A percentile compares a stretch with the other conserved stretches of the same genome.
phyloP scores from a whole-genome alignment of 2,329 filamentous ascomycete species.

The Penicillium sp. region DNA sequence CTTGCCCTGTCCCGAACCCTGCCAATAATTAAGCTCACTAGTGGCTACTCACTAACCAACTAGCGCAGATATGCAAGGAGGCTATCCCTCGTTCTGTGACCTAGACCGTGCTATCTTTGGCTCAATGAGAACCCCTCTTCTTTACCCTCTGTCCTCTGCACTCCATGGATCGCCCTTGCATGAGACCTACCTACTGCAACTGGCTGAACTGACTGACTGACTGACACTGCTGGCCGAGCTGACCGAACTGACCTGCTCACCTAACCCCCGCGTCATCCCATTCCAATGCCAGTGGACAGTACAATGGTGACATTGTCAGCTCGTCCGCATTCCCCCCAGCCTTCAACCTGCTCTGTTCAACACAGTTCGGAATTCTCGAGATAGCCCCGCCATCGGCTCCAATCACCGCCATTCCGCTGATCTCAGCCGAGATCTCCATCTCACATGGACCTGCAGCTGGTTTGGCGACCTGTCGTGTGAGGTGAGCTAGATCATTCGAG shows the following conservation, averaged over 20 bases:
- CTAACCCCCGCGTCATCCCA: background rate
- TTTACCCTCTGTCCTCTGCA: no score
- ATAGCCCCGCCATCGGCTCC: background rate
- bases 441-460: background rate
- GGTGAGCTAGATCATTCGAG: background rate
- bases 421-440: background rate
- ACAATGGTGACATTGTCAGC: background rate
- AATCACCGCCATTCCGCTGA: background rate
- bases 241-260: background rate
- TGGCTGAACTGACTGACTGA: no score
- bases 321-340: background rate
- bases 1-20: background rate
- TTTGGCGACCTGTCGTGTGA: background rate
- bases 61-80: no score
- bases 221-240: no score
- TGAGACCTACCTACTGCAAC: background rate
- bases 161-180: no score
- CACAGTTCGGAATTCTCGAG: background rate
- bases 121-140: no score
- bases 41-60: no score
- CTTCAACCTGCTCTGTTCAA: background rate
- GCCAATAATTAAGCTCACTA: no score
- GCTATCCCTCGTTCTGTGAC: no score
- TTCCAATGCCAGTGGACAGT: background rate
- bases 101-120: no score